Evolutionary conservation across 1,284 basidiomycete genomes (phyloP).

Genomic region (Crucibulum parvulum): DNA sequence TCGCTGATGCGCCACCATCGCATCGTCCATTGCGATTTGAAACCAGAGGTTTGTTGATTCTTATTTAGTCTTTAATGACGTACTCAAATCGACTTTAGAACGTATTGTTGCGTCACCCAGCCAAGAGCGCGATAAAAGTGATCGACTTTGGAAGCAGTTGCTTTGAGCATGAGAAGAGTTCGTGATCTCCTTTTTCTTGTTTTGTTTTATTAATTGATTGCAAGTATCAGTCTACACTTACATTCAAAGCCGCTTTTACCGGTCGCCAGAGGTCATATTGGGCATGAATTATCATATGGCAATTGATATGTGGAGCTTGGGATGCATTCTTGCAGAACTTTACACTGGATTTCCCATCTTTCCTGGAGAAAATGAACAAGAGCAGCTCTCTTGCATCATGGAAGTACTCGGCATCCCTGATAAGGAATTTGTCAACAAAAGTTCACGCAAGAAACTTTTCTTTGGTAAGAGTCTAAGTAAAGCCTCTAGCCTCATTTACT

Average conservation of each 20-base stretch:
- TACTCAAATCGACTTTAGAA: slow-evolving; percentile 63
- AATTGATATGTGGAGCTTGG: slow-evolving; percentile 98
- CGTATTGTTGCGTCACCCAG: slow-evolving; percentile 92
- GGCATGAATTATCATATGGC: slow-evolving; percentile 97
- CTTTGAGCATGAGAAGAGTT: slow-evolving; percentile 98
- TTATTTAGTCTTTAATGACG: slow-evolving; percentile 3
- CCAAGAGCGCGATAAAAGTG: slow-evolving; percentile 96
- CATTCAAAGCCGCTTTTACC: slow-evolving; percentile 97
- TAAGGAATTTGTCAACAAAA: slow-evolving; percentile 92
- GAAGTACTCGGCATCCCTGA: slow-evolving; percentile 97
- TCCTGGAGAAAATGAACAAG: slow-evolving; percentile 99
- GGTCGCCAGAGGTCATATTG: slow-evolving; percentile 93
- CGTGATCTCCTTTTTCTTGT: slow-evolving; percentile 28
- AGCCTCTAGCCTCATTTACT: background rate
- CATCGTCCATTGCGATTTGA: slow-evolving; percentile 99
- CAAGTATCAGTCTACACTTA: slow-evolving; percentile 87
- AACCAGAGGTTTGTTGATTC: slow-evolving; percentile 82
- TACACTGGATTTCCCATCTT: slow-evolving; percentile 99
- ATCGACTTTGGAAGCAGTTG: slow-evolving; percentile 99
- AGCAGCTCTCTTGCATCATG: slow-evolving; percentile 99
- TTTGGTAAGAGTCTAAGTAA: slow-evolving; percentile 70
- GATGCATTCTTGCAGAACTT: slow-evolving; percentile 96
- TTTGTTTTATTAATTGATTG: slow-evolving; percentile 17
- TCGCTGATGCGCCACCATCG: slow-evolving; percentile 95
- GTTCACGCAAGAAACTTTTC: slow-evolving; percentile 94